Evolutionary conservation across 257 asterid species (phyloP).

Genomic region (Vinca minor): DNA sequence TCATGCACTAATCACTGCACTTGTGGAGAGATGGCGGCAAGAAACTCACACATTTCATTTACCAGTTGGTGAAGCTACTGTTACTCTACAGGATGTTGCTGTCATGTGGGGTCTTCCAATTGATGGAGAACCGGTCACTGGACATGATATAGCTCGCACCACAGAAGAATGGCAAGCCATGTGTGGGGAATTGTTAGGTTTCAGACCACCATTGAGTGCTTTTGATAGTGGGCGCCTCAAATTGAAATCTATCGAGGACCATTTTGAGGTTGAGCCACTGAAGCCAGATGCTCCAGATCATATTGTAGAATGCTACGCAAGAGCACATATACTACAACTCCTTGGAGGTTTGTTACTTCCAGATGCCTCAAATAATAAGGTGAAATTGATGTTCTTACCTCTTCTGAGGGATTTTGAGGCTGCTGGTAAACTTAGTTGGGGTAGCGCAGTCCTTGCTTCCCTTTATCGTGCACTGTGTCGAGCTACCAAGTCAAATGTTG

Average conservation of each 20-base stretch:
- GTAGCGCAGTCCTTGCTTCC: constrained; percentile 67
- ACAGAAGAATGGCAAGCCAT: constrained; percentile 73
- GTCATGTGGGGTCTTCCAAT: constrained; percentile 73
- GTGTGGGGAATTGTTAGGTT: constrained; percentile 62
- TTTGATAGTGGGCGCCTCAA: constrained; percentile 72
- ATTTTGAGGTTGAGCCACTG: constrained; percentile 46
- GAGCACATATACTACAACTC: constrained; percentile 68
- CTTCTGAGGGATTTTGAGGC: constrained; percentile 61
- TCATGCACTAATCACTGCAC: constrained; percentile 69
- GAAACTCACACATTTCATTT: constrained; percentile 81
- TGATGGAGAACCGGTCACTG: constrained; percentile 66
- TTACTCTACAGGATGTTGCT: constrained; percentile 61
- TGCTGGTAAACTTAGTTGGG: constrained; percentile 67
- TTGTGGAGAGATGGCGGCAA: constrained; percentile 81
- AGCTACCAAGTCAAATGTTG: constrained; percentile 65
- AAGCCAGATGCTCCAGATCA: constrained; percentile 55
- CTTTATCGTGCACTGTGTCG: constrained; percentile 71
- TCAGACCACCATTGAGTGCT: constrained; percentile 54
- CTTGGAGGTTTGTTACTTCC: constrained; percentile 69
- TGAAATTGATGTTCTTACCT: constrained; percentile 76
- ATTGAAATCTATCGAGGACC: constrained; percentile 57
- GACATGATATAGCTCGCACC: constrained; percentile 61
- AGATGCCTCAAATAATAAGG: constrained; percentile 73
- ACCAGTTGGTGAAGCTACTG: constrained; percentile 70
- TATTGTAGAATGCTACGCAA: constrained; percentile 48